Conservation (phyloP, 2,329 filamentous ascomycete genomes). For the Colletotrichum horii region DNA sequence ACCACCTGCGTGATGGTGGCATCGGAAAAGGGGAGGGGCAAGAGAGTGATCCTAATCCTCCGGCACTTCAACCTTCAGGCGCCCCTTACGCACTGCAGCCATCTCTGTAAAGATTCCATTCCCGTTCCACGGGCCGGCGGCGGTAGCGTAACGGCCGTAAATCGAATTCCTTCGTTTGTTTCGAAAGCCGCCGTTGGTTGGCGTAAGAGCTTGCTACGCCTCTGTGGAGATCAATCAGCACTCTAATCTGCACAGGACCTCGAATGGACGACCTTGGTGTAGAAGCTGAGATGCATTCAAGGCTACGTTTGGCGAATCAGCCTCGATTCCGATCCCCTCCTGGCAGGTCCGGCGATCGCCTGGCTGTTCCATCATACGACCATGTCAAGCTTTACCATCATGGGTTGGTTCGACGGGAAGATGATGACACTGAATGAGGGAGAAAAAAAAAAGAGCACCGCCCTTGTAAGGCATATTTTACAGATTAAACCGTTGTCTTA, state of each 20-base stretch:
- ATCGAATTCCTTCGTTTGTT: not conserved
- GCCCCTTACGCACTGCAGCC: not conserved
- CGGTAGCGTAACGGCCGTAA: conserved; percentile 15
- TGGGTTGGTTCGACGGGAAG: not conserved
- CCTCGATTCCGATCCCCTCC: not conserved
- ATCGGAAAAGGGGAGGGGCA: not conserved
- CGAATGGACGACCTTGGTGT: not conserved
- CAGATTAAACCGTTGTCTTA: not conserved
- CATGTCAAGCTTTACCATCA: not conserved
- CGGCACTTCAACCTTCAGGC: not conserved
- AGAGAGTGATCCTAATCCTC: not conserved
- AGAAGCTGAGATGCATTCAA: not conserved
- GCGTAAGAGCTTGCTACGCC: not conserved
- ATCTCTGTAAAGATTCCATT: not conserved
- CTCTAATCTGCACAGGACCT: not conserved
- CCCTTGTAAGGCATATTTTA: conserved; percentile 15
- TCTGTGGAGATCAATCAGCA: conserved; percentile 18
- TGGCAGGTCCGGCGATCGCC: not conserved
- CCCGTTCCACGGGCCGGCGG: not conserved
- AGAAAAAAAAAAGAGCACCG: not conserved
- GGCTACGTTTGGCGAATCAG: not conserved
- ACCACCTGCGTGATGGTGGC: not conserved
- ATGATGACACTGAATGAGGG: not conserved
- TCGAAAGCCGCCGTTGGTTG: conserved; percentile 9
- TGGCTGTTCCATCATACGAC: not conserved